Base-by-base conservation (phyloP, 139 green algal genomes). In the Chlorella sp. region DNA sequence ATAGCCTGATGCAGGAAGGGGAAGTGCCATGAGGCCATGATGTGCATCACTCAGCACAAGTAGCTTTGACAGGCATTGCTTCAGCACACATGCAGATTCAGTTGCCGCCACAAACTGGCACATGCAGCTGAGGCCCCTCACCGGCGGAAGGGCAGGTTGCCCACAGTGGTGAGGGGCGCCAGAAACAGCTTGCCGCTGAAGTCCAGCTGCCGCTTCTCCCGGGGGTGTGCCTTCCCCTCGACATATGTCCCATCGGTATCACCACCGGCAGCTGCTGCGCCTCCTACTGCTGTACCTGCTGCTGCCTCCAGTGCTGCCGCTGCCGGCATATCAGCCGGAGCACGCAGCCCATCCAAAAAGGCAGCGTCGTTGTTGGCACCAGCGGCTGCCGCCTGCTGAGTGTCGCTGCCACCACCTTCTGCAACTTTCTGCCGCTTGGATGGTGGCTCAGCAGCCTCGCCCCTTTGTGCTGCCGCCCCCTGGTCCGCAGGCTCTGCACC, bases 101-200 rank as follows among this genome's bases (percentile, higher is more conserved):
- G n/a, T n/a, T n/a, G n/a, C n/a, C n/a, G n/a, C n/a, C n/a, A n/a
- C n/a, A n/a, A 34, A 32, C 6, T 74, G n/a, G 40, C 38, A 58
- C 13, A 56, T 17, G 73, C 22, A 68, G 16, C 26, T 26, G 26
- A 6, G 28, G 41, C 69, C 48, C 24, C 80, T 30, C 68, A 64
- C 80, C 80, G 91, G 38, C 96, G 90, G 90, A 98, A 99, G 32
- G 97, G 97, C 70, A 99, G 93, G 92, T 99, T 99, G 85, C 97
- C 96, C 34, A 97, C 94, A 13, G 97, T 99, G 19, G 97, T 99
- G 26, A 99, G 89, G 17, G 97, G 97, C 8, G 97, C 97, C 46
- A 99, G 90, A 84, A 97, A 97, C 17, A 93, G 89, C 91, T 98
- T 98, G 32, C 92, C 94, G 9, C 90, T 75, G 43, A 98, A 95